Evolutionary conservation across 495 filamentous ascomycete genomes (phyloP).

Genomic region (Aspergillus nidulans): DNA sequence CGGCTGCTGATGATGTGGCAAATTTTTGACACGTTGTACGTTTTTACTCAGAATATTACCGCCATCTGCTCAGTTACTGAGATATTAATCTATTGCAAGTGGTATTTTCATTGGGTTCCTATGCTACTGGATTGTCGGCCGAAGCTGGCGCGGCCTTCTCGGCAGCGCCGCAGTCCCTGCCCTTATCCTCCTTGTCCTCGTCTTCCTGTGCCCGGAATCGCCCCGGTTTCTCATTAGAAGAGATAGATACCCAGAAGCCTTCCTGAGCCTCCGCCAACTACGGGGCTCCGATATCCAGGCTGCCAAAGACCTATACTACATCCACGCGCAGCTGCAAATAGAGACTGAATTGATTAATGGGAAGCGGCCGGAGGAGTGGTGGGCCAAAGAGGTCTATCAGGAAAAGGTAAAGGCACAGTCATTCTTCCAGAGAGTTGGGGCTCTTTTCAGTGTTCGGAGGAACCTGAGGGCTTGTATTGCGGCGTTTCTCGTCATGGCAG

Average conservation of each 20-base stretch:
- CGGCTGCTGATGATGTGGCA: conserved; percentile 74
- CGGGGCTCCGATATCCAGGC: conserved; percentile 62
- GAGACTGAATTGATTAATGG: conserved; percentile 19
- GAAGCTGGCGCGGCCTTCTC: conserved; percentile 65
- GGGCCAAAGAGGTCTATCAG: conserved; percentile 13
- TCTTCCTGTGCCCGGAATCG: conserved; percentile 71
- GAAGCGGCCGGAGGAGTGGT: conserved; percentile 3
- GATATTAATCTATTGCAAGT: conserved; percentile 6
- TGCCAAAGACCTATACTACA: conserved; percentile 69
- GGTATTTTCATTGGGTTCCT: conserved; percentile 64
- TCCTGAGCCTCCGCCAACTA: conserved; percentile 52
- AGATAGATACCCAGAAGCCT: conserved; percentile 59
- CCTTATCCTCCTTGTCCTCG: conserved; percentile 53
- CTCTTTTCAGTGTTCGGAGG: conserved; percentile 56
- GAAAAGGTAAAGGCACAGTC: not conserved
- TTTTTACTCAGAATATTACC: not conserved
- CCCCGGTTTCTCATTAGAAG: conserved; percentile 55
- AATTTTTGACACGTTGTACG: conserved; percentile 61
- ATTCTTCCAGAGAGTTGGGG: not conserved
- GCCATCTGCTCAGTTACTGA: not conserved
- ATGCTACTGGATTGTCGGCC: conserved; percentile 42
- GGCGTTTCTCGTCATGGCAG: conserved; percentile 61
- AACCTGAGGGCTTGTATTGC: conserved; percentile 57
- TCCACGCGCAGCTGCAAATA: conserved; percentile 53
- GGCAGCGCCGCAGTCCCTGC: conserved; percentile 71